These are phyloP conservation scores for Canna indica DNA, from an alignment of 176 grass and related monocot genomes.

Conservation along the genomic window DNA sequence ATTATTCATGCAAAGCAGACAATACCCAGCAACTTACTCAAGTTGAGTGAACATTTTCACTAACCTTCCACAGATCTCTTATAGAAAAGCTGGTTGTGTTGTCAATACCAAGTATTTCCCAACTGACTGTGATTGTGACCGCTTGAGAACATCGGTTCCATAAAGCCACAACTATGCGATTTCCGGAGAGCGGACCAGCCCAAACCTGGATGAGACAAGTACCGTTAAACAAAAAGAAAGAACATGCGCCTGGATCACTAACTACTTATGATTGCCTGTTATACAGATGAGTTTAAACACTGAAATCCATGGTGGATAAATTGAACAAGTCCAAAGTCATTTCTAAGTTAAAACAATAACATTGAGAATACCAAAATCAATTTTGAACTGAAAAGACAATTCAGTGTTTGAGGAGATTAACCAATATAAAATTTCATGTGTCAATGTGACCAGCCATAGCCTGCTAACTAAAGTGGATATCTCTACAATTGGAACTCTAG, in stretches of 20 bases:
- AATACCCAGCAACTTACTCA: conserved; percentile 12
- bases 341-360: neutral
- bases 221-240: neutral
- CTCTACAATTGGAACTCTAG: too few relatives aligned
- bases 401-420: neutral
- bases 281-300: neutral
- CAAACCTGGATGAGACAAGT: conserved; percentile 53
- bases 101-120: conserved; percentile 52
- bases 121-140: conserved; percentile 43
- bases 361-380: neutral
- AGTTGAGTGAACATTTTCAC: neutral
- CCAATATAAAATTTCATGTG: too few relatives aligned
- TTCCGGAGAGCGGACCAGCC: conserved; percentile 68
- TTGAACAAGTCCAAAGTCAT: neutral
- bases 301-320: neutral
- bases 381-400: neutral
- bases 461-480: too few relatives aligned
- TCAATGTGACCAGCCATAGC: too few relatives aligned
- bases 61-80: conserved; percentile 73
- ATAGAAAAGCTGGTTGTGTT: conserved; percentile 41
- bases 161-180: conserved; percentile 46
- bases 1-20: neutral
- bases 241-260: neutral
- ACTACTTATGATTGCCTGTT: neutral
- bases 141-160: conserved; percentile 76